Base-by-base conservation (phyloP, 2,329 filamentous ascomycete species). In the Samsoniella hepiali region DNA sequence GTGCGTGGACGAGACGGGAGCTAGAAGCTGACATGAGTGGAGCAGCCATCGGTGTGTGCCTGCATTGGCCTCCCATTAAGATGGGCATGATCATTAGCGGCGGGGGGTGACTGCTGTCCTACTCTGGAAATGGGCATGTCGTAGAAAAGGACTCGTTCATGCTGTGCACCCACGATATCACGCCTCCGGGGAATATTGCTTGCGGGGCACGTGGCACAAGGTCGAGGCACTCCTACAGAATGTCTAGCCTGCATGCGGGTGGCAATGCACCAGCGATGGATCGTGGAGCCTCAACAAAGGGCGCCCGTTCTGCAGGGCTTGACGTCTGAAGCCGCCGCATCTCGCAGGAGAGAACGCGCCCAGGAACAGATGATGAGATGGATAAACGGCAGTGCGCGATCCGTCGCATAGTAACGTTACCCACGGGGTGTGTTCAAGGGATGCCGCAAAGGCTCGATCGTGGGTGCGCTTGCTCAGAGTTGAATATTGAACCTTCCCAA, bases 371-470 rank as follows among this genome's bases (percentile, higher is more conserved):
- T 11, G 15, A 40, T 22, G n/a, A 17, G 15, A 40, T 40, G 15
- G 38, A 31, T 15, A 32, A 11, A 7, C 3, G 4, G 3, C 13
- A 40, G 38, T 10, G 38, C 9, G 36, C 36, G 10, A n/a, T 42
- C 22, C 15, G 34, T 31, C 44, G 44, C 44, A 58, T 40, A 36
- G 58, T 61, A 61, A 61, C 58, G 58, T 61, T 61, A 54, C 58
- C 49, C 58, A 61, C 4, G 11, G 3, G 49, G 27, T 9, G 45
- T 49, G 57, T 47, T 34, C 32, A 44, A 36, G 6, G 27, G 17
- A 27, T 27, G 15, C 38, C 29, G 47, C 9, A 53, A 44, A 45
- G 36, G 38, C 38, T 34, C 31, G 29, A 53, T 51, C 45, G 57
- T 38, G 32, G 34, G 36, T 38, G 22, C 8, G 54, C 13, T 13